Conservation (phyloP, 2,329 filamentous ascomycete genomes). For the Stemphylium beticola region DNA sequence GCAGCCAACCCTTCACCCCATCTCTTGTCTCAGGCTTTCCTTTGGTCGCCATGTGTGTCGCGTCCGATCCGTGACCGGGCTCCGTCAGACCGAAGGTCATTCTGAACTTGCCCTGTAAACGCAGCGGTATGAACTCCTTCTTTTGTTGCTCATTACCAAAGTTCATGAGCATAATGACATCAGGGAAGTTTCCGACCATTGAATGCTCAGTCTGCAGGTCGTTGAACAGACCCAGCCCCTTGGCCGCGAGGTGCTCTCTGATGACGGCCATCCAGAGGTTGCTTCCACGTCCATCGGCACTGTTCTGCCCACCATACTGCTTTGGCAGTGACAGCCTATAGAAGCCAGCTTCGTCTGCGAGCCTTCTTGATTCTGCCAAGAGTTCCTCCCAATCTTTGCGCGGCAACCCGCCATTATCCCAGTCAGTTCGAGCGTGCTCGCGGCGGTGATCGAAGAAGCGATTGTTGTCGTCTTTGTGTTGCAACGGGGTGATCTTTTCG, state of each 20-base stretch:
- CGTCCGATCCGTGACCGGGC: conserved; percentile 67
- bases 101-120: conserved; percentile 60
- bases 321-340: conserved; percentile 64
- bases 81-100: conserved; percentile 69
- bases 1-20: conserved; percentile 57
- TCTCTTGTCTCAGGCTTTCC: conserved; percentile 55
- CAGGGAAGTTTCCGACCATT: conserved; percentile 68
- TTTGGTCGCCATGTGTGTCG: conserved; percentile 66
- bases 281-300: conserved; percentile 50
- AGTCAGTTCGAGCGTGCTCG: conserved; percentile 67
- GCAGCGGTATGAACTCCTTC: conserved; percentile 59
- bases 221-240: conserved; percentile 67
- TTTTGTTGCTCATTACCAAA: conserved; percentile 64
- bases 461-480: conserved; percentile 63
- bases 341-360: conserved; percentile 66
- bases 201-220: conserved; percentile 70
- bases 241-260: conserved; percentile 64
- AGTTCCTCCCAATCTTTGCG: conserved; percentile 65
- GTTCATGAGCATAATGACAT: conserved; percentile 66
- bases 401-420: conserved; percentile 64
- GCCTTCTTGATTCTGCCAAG: conserved; percentile 54
- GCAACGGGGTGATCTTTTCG: conserved; percentile 60
- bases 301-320: conserved; percentile 61
- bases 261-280: conserved; percentile 71
- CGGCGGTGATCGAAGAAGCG: conserved; percentile 71